These are phyloP conservation scores for Fusarium redolens DNA, from an alignment of 2,329 filamentous ascomycete species.

Conservation along the genomic window DNA sequence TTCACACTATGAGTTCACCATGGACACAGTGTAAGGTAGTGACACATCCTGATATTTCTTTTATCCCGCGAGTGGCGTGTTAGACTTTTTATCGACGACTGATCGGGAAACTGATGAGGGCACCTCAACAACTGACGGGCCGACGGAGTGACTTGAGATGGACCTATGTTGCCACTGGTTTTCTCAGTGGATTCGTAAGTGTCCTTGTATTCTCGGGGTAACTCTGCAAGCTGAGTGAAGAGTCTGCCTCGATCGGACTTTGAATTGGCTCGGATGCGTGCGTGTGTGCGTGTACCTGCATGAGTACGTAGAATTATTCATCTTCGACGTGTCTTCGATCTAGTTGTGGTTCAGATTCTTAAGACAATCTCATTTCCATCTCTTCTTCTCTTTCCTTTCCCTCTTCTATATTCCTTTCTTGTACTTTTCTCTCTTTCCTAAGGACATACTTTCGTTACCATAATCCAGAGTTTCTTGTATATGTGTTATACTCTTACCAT, in stretches of 20 bases:
- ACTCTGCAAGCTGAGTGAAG: neutral
- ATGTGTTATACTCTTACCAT: neutral
- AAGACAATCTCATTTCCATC: neutral
- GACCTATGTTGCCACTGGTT: conserved; percentile 19
- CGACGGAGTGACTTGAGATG: conserved; percentile 17
- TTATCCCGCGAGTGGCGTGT: conserved; percentile 20
- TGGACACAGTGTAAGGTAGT: conserved; percentile 4
- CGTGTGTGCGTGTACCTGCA: conserved; percentile 28
- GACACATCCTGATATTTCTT: neutral
- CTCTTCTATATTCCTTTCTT: neutral
- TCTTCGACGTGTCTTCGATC: conserved; percentile 17
- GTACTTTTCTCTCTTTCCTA: neutral
- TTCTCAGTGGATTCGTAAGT: neutral
- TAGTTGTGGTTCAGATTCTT: conserved; percentile 3
- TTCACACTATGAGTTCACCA: neutral
- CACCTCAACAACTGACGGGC: conserved; percentile 4
- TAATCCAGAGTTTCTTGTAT: neutral
- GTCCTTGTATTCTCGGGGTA: conserved; percentile 15
- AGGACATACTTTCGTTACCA: conserved; percentile 32
- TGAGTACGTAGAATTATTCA: conserved; percentile 13
- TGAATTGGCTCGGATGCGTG: conserved; percentile 11
- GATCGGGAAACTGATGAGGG: neutral
- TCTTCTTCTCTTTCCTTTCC: neutral
- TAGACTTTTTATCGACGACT: conserved; percentile 17
- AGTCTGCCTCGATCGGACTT: conserved; percentile 1